Conservation (phyloP, 164 flowering plant genomes). For the Nymphaea thermarum region DNA sequence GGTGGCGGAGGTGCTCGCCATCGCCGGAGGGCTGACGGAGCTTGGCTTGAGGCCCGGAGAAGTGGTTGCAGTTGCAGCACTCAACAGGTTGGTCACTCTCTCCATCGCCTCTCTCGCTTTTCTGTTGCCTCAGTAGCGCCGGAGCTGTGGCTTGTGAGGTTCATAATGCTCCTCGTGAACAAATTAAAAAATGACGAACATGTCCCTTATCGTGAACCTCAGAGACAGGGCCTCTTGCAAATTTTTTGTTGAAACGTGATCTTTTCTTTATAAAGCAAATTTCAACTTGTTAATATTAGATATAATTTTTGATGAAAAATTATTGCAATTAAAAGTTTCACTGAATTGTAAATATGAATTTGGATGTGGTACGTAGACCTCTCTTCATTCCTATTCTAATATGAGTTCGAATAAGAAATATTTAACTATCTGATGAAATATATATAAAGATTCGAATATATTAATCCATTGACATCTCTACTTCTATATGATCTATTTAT, state of each 20-base stretch:
- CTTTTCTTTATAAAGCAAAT: neutral
- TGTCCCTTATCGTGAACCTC: neutral
- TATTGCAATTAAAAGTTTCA: no score
- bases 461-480: neutral
- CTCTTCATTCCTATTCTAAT: neutral
- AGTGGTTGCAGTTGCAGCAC: slow-evolving; percentile 71
- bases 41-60: slow-evolving; percentile 54
- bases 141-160: neutral
- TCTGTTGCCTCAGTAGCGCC: neutral
- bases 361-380: no score
- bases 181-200: neutral
- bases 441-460: neutral
- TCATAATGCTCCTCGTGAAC: neutral
- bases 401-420: neutral
- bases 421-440: neutral
- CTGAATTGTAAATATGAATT: no score
- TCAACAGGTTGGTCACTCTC: slow-evolving; percentile 46
- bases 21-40: slow-evolving; percentile 42
- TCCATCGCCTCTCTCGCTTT: neutral
- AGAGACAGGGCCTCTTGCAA: neutral
- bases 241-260: neutral
- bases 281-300: neutral
- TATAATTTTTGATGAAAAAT: no score
- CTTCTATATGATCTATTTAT: neutral
- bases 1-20: slow-evolving; percentile 29